A percentile compares a stretch with the other conserved stretches of the same genome.
These are phyloP conservation scores for Gamarada debralockiae DNA, from an alignment of 495 filamentous ascomycete species.

Conservation along the genomic window DNA sequence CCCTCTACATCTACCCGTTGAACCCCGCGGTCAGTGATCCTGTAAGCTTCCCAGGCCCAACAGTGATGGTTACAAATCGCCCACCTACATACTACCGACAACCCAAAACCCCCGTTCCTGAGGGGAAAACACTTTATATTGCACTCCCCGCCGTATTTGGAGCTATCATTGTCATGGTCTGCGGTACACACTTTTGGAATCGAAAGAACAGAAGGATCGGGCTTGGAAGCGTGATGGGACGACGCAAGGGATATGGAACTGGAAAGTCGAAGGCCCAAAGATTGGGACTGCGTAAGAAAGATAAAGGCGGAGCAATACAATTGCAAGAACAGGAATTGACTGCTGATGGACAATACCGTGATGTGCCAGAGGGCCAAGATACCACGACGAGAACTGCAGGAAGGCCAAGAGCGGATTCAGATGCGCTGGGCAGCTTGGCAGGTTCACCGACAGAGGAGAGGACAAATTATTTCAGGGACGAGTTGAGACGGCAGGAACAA, in stretches of 20 bases:
- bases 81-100: constrained; percentile 10
- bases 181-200: constrained; percentile 11
- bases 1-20: constrained; percentile 9
- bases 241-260: constrained; percentile 17
- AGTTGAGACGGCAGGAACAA: constrained; percentile 7
- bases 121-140: constrained; percentile 18
- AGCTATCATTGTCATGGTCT: constrained; percentile 15
- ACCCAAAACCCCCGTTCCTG: constrained; percentile 4
- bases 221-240: constrained; percentile 21
- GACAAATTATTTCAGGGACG: constrained; percentile 9
- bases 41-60: constrained; percentile 7
- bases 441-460: constrained; percentile 17
- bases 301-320: constrained; percentile 9
- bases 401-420: constrained; percentile 8
- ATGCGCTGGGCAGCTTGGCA: constrained; percentile 17
- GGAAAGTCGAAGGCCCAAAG: constrained; percentile 14
- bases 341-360: constrained; percentile 9
- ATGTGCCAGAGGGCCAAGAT: constrained; percentile 4
- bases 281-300: constrained; percentile 14
- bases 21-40: constrained; percentile 7
- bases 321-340: constrained; percentile 17
- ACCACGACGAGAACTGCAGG: neutral
- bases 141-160: constrained; percentile 18
- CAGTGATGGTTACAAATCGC: constrained; percentile 7
- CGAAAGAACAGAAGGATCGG: constrained; percentile 15